Percentiles rank a stretch among this genome's conserved stretches.
These are phyloP conservation scores for Russula olivacea DNA, from an alignment of 768 basidiomycete genomes.

Conservation along the genomic window DNA sequence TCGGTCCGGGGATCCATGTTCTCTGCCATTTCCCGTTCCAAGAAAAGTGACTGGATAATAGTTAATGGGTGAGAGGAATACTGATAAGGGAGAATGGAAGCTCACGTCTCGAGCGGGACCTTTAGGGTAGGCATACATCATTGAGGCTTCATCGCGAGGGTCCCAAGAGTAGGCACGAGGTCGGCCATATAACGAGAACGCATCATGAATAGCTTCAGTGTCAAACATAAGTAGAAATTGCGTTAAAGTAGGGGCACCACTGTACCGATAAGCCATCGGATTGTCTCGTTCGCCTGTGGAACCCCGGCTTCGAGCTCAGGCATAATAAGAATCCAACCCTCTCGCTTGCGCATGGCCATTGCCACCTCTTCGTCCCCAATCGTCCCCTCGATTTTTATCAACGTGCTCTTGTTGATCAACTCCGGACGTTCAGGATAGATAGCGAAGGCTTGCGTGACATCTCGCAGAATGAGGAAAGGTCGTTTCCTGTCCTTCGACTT, in stretches of 20 bases:
- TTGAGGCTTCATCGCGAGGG: slow-evolving; percentile 67
- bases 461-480: slow-evolving; percentile 59
- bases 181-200: slow-evolving; percentile 84
- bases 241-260: slow-evolving; percentile 16
- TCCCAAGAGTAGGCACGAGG: slow-evolving; percentile 87
- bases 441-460: slow-evolving; percentile 81
- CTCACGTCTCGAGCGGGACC: slow-evolving; percentile 78
- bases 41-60: slow-evolving; percentile 63
- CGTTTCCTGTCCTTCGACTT: slow-evolving; percentile 74
- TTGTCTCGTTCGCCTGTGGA: slow-evolving; percentile 71
- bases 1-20: slow-evolving; percentile 71
- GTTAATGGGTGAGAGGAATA: background rate
- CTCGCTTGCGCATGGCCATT: slow-evolving; percentile 57
- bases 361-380: slow-evolving; percentile 72
- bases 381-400: slow-evolving; percentile 87
- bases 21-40: slow-evolving; percentile 79
- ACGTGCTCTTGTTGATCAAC: slow-evolving; percentile 77
- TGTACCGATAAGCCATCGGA: slow-evolving; percentile 85
- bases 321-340: slow-evolving; percentile 89
- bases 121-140: slow-evolving; percentile 94
- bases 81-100: slow-evolving; percentile 18
- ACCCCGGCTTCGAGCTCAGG: slow-evolving; percentile 65
- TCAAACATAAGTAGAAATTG: slow-evolving; percentile 18
- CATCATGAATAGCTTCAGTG: slow-evolving; percentile 67
- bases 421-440: slow-evolving; percentile 96